phyloP scores from a whole-genome alignment of 2,329 filamentous ascomycete species.

The Zymoseptoria ardabiliae region DNA sequence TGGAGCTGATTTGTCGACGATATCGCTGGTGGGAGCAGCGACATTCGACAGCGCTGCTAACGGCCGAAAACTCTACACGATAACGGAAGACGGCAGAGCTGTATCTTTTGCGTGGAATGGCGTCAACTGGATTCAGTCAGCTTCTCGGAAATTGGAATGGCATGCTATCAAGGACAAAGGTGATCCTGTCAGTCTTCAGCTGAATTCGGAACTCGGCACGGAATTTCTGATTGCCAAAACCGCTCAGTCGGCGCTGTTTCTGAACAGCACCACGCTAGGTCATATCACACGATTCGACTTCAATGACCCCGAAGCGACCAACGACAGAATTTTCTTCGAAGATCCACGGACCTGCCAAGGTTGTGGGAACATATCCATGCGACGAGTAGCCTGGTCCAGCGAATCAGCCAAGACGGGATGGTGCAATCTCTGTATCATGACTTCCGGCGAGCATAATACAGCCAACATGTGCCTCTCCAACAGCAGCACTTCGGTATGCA shows the following conservation, averaged over 20 bases:
- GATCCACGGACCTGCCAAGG: background rate
- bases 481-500: too few relatives aligned
- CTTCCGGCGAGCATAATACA: too few relatives aligned
- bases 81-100: slow-evolving; percentile 21
- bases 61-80: slow-evolving; percentile 14
- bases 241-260: slow-evolving; percentile 9
- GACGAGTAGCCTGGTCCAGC: too few relatives aligned
- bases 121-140: slow-evolving; percentile 10
- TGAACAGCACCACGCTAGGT: slow-evolving; percentile 16
- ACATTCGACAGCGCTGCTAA: slow-evolving; percentile 12
- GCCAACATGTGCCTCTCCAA: too few relatives aligned
- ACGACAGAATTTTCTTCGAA: slow-evolving; percentile 14
- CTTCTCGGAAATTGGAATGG: slow-evolving; percentile 8
- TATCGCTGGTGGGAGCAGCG: slow-evolving; percentile 21
- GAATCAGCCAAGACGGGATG: too few relatives aligned
- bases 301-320: background rate
- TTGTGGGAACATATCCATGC: too few relatives aligned
- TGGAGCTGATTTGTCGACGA: slow-evolving; percentile 13
- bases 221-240: slow-evolving; percentile 20
- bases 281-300: slow-evolving; percentile 14
- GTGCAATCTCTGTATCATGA: too few relatives aligned
- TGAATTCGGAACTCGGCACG: slow-evolving; percentile 16
- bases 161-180: slow-evolving; percentile 4
- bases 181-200: slow-evolving; percentile 15
- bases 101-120: slow-evolving; percentile 13